A percentile compares a stretch with the other conserved stretches of the same genome.
These are phyloP conservation scores for Aspergillus indologenus DNA, from an alignment of 495 filamentous ascomycete genomes.

Conservation along the genomic window DNA sequence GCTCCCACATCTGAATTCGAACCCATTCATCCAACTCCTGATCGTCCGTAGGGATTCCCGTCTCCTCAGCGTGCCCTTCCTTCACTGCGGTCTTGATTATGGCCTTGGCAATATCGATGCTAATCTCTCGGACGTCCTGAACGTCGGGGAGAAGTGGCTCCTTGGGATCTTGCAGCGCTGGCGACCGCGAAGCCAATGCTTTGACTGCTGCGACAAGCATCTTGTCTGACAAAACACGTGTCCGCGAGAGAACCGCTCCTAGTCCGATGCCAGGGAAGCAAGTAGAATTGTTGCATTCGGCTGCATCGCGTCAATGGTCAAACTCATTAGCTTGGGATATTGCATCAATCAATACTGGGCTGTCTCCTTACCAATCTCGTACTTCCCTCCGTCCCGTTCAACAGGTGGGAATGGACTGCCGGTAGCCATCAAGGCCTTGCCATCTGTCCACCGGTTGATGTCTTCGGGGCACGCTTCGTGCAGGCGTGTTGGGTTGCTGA, in stretches of 20 bases:
- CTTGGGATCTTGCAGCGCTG: conserved; percentile 58
- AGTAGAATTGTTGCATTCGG: conserved; percentile 90
- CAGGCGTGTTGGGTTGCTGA: conserved; percentile 81
- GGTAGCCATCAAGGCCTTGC: conserved; percentile 77
- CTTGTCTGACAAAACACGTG: conserved; percentile 61
- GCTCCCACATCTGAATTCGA: conserved; percentile 86
- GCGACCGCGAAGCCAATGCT: conserved; percentile 66
- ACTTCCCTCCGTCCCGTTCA: conserved; percentile 57
- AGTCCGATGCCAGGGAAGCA: conserved; percentile 85
- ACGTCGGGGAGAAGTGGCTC: conserved; percentile 73
- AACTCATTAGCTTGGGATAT: background rate
- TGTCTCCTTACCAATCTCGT: conserved; percentile 55
- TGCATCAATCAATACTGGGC: background rate
- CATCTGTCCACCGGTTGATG: conserved; percentile 73
- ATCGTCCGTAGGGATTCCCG: conserved; percentile 44
- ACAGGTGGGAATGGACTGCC: conserved; percentile 83
- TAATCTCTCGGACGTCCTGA: conserved; percentile 68
- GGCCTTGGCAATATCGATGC: conserved; percentile 71
- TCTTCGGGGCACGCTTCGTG: conserved; percentile 83
- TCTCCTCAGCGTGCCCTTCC: conserved; percentile 60
- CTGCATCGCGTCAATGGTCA: conserved; percentile 27
- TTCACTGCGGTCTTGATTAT: conserved; percentile 71
- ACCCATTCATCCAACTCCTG: conserved; percentile 75
- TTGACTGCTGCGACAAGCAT: conserved; percentile 81
- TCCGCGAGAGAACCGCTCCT: conserved; percentile 66